Evolutionary conservation across 2,329 filamentous ascomycete genomes (phyloP), one percentile per base, ranked within the genome.

Genomic region (Fusarium sambucinum): DNA sequence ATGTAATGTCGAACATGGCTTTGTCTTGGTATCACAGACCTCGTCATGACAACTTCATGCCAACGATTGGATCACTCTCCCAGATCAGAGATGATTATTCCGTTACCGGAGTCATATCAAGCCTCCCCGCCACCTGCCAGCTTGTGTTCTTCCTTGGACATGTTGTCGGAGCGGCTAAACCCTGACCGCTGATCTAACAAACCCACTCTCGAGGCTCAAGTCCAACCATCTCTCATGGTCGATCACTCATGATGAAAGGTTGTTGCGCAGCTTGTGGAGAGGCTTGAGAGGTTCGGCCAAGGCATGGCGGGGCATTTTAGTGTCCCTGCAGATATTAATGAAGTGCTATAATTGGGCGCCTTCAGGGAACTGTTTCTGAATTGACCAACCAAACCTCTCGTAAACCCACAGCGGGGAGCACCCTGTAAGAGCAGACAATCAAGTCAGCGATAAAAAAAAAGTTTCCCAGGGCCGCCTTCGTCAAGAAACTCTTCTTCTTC

Each of bases 371-470:
- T 19, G 38, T 27, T 48, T 47, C 51, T 27, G 63, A 66, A 75
- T 75, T 75, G 73, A 10, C 73, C 73, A 75, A 71, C 75, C 16
- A 64, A 5, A 56, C 11, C 35, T 16, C 29, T 37, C 59, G 25
- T 42, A 44, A 50, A 41, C 44, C 56, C 44, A 69, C 47, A 65
- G 69, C 62, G 67, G 67, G 69, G 62, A 55, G 47, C 38, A 63
- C 53, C 65, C 57, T 64, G 56, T 33, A 42, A 48, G 54, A 62
- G 53, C 50, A 62, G 42, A 58, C 59, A 58, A 46, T 58, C 41
- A 25, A 25, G 62, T 55, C 37, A 57, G 32, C 33, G 58, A 73
- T 42, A 69, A 70, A 71, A 74, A 71, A 76, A 77, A 77, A 76
- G 64, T 60, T 68, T 70, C 59, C 19, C 60, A 72, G 63, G 59